Evolutionary conservation across 2,329 filamentous ascomycete genomes (phyloP), one percentile per base, ranked within the genome.

Genomic region (Penicillium sp.): DNA sequence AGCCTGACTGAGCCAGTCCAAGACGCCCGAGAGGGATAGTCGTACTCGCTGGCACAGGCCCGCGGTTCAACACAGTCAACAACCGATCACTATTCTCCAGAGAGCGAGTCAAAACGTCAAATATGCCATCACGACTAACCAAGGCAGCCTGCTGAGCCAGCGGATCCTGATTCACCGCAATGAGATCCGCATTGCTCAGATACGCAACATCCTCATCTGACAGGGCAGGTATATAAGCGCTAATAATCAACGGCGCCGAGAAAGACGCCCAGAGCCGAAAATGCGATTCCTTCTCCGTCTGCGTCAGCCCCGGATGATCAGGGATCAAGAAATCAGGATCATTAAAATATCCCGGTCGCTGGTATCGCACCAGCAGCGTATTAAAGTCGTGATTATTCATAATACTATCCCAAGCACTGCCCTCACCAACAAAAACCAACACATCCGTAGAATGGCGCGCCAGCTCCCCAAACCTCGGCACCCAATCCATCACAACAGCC

Each of bases 221-320:
- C 5, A 77, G 60, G 4, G 48, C 69, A 1, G 75, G 71, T 7
- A 79, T 71, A 54, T 75, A 72, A 1, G 76, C 73, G 50, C 79
- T 78, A 46, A 82, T 78, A 41, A 82, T 72, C 13, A 83, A 56
- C 1, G 79, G 79, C 10, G 73, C 75, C 48, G 77, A 79, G 50
- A 81, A 72, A 1, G 77, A 77, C 0, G 77, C 75, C 80, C 79
- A 82, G n/a, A 82, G 64, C 1, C 75, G 75, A 48, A 82, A 82
- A 47, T 82, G 79, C 1, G 75, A 76, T 21, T 75, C 69, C 48
- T 75, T 74, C 64, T 82, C 78, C 2, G 71, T 71, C 8, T 67
- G 38, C 0, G 72, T 77, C 27, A 82, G 65, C 16, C 73, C 71
- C 0, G 71, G 74, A 57, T 81, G 80, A 45, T 81, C 79, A 3